These are phyloP conservation scores for Basipetospora sp. DNA, from an alignment of 2,329 filamentous ascomycete species.

Conservation along the genomic window DNA sequence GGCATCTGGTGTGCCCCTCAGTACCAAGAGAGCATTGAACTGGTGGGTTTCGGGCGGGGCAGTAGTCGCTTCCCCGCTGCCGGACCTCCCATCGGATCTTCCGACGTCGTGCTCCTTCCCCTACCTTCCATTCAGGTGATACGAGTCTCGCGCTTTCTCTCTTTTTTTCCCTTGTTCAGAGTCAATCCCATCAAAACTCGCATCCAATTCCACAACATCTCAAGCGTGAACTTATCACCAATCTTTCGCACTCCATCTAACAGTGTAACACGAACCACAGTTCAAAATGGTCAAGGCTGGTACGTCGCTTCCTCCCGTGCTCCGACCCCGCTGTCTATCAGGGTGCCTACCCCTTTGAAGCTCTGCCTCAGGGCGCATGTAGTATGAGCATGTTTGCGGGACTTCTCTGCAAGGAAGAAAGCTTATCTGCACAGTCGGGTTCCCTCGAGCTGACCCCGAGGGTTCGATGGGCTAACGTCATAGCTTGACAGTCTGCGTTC, in stretches of 20 bases:
- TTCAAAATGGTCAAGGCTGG: constrained; percentile 13
- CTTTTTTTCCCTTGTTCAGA: background rate
- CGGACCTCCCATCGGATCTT: constrained; percentile 6
- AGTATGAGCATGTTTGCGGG: constrained; percentile 5
- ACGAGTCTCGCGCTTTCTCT: background rate
- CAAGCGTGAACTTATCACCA: background rate
- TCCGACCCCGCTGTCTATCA: constrained; percentile 5
- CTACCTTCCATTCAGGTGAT: background rate
- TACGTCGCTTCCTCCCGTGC: constrained; percentile 6
- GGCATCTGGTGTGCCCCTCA: constrained; percentile 1
- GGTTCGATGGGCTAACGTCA: background rate
- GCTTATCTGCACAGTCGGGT: background rate
- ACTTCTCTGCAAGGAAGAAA: constrained; percentile 2
- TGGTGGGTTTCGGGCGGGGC: constrained; percentile 5
- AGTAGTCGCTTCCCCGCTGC: constrained; percentile 5
- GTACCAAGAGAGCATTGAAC: constrained; percentile 2
- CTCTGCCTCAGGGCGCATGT: background rate
- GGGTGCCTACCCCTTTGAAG: constrained; percentile 1
- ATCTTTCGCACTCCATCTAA: background rate
- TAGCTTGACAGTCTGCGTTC: constrained; percentile 59
- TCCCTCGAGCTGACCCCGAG: background rate
- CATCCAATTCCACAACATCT: no score
- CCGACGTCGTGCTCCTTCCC: constrained; percentile 2
- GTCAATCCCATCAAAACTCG: no score
- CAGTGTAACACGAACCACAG: background rate